Evolutionary conservation across 2,329 filamentous ascomycete genomes (phyloP).

Genomic region (Berkeleyomyces rouxiae): DNA sequence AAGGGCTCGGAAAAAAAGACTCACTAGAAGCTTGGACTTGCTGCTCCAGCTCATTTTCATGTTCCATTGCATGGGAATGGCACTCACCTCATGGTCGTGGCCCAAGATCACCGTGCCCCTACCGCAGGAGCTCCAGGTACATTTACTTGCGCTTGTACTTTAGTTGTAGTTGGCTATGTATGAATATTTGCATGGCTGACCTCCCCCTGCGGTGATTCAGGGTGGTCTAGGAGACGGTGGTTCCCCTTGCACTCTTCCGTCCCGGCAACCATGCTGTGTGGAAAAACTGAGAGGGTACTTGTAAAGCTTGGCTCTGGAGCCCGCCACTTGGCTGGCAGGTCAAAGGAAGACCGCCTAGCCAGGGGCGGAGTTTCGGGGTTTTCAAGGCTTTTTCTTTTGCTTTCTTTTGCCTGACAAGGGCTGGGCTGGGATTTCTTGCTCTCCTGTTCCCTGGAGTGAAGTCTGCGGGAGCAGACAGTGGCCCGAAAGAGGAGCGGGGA

Average conservation of each 20-base stretch:
- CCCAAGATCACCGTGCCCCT: no score
- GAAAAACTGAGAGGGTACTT: not conserved
- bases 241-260: not conserved
- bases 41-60: not conserved
- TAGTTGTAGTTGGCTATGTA: no score
- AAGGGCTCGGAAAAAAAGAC: not conserved
- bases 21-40: not conserved
- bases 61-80: not conserved
- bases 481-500: not conserved
- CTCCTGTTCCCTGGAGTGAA: not conserved
- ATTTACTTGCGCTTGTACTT: no score
- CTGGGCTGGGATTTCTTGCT: not conserved
- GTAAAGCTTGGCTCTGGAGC: not conserved
- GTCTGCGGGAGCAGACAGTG: not conserved
- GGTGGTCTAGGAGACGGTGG: not conserved
- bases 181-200: not conserved
- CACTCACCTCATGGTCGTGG: no score
- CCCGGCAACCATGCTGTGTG: not conserved
- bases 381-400: not conserved
- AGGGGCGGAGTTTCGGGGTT: not conserved
- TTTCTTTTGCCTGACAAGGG: not conserved
- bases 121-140: no score
- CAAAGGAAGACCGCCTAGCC: not conserved
- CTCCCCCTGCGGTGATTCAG: not conserved
- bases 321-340: not conserved